These are phyloP conservation scores for Aspergillus ostianus DNA, from an alignment of 495 filamentous ascomycete species.

Conservation along the genomic window DNA sequence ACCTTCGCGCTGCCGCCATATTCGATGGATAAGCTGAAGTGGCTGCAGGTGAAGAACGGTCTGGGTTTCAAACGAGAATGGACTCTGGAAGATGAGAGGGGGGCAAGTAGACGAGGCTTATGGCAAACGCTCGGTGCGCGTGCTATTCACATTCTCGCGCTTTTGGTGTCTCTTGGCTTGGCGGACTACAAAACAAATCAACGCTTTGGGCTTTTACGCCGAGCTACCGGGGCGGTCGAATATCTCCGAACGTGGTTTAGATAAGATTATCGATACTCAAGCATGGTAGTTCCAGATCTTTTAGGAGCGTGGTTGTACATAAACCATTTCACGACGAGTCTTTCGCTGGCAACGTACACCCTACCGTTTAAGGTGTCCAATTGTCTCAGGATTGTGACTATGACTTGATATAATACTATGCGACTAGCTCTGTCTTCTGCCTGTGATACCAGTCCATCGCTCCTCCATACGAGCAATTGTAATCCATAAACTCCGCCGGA, in stretches of 20 bases:
- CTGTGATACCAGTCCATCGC: slow-evolving; percentile 26
- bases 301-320: too few species aligned
- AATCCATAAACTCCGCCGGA: slow-evolving; percentile 43
- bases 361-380: too few species aligned
- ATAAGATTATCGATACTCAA: not conserved
- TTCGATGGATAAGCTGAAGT: slow-evolving; percentile 10
- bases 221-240: not conserved
- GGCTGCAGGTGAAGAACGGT: slow-evolving; percentile 10
- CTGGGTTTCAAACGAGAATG: slow-evolving; percentile 11
- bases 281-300: not conserved
- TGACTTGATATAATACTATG: too few species aligned
- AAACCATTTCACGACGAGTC: too few species aligned
- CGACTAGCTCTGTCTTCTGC: not conserved
- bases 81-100: slow-evolving; percentile 16
- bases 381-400: too few species aligned
- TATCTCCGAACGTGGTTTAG: not conserved
- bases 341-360: too few species aligned
- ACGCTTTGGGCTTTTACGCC: not conserved
- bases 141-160: not conserved
- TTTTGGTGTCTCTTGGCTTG: not conserved
- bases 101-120: not conserved
- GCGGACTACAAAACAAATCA: not conserved
- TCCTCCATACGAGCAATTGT: slow-evolving; percentile 40
- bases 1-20: slow-evolving; percentile 12
- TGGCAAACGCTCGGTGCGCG: not conserved